Evolutionary conservation across 345 rosid species (phyloP), one percentile per base, ranked within the genome.

Genomic region (Laguncularia racemosa): DNA sequence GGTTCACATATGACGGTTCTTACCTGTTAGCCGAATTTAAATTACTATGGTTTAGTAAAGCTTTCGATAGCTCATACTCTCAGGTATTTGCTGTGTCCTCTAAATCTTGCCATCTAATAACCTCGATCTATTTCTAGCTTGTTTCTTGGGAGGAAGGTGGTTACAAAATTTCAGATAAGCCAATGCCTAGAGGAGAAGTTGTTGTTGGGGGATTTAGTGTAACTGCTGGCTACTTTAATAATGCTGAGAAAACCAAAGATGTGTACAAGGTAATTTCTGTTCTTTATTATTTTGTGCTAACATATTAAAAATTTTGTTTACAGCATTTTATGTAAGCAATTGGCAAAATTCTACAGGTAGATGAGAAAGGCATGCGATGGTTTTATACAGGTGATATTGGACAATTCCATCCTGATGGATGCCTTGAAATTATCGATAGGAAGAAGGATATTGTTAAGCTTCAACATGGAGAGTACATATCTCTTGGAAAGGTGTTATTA

Each of bases 371-470:
- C 19, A 73, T 73, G 68, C 78, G 84, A 59, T 91, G 98, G 98
- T 91, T 91, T 65, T 91, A 85, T 65, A 76, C 84, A 0, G 96
- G 98, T 45, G 98, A 91, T 67, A 86, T 91, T 2, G 96, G 98
- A 53, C 86, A 57, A 49, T 81, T 85, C 65, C 95, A 86, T 66
- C 78, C 83, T 7, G 98, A 91, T 60, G 98, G 98, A 62, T 91
- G 95, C 77, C 88, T 91, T 52, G 96, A 88, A 66, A 76, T 91
- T 52, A 86, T 91, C 52, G 98, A 91, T 68, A 78, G 98, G 71
- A 91, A 86, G 74, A 88, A 91, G 73, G 98, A 91, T 61, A 91
- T 91, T 14, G 90, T 91, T 48, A 91, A 91, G 69, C 98, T 91
- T 70, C 96, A 91, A 76, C 95, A 88, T 58, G 92, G 98, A 61